These are phyloP conservation scores for Blastobotrys buckinghamii DNA, from an alignment of 1,139 yeast species.

Conservation along the genomic window DNA sequence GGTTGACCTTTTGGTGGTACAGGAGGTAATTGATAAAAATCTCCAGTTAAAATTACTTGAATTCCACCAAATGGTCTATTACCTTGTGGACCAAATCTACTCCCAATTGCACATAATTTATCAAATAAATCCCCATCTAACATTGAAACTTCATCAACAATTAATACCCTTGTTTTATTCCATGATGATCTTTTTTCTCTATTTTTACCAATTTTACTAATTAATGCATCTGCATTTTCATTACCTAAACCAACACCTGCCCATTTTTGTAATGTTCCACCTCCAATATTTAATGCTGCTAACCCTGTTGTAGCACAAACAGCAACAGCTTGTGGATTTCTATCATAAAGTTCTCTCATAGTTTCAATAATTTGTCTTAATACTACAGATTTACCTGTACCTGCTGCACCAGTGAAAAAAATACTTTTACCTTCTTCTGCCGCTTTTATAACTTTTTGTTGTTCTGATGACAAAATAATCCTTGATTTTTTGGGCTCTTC, in stretches of 20 bases:
- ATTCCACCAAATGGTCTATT: constrained; percentile 63
- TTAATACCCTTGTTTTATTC: constrained; percentile 54
- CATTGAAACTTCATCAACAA: constrained; percentile 84
- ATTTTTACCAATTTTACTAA: background rate
- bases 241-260: constrained; percentile 74
- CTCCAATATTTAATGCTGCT: constrained; percentile 86
- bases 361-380: constrained; percentile 51
- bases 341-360: constrained; percentile 36
- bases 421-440: constrained; percentile 19
- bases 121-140: constrained; percentile 61
- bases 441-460: constrained; percentile 16
- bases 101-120: constrained; percentile 56
- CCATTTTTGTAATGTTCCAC: constrained; percentile 72
- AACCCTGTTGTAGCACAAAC: constrained; percentile 67
- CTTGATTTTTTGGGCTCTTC: constrained; percentile 16
- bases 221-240: background rate
- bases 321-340: constrained; percentile 49
- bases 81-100: constrained; percentile 65
- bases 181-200: constrained; percentile 48
- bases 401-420: constrained; percentile 94
- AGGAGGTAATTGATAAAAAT: constrained; percentile 83
- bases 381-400: constrained; percentile 88
- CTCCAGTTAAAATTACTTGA: constrained; percentile 74
- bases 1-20: constrained; percentile 35
- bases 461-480: constrained; percentile 29